phyloP scores from a whole-genome alignment of 176 grass and related monocot species.

The Carex myosuroides region DNA sequence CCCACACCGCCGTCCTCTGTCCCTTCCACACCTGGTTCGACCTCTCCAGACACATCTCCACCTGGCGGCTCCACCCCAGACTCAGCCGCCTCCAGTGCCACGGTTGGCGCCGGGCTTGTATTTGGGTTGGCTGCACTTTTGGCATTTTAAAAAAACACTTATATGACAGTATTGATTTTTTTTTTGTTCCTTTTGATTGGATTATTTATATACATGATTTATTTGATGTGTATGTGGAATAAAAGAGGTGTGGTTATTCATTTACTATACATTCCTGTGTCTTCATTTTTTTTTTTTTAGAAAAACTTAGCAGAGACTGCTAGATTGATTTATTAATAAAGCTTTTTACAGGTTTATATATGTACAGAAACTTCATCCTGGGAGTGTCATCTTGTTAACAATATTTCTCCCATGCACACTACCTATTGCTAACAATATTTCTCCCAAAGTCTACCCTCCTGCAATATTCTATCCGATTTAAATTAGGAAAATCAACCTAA shows the following conservation, averaged over 20 bases:
- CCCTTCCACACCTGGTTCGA: not conserved
- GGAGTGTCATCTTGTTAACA: too few species aligned
- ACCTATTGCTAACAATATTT: too few species aligned
- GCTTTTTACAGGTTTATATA: too few species aligned
- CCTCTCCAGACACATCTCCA: not conserved
- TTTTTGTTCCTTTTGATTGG: not conserved
- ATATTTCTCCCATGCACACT: too few species aligned
- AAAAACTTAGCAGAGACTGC: too few species aligned
- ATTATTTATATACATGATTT: constrained; percentile 14
- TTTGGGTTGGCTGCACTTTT: constrained; percentile 14
- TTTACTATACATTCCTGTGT: not conserved
- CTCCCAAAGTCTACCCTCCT: too few species aligned
- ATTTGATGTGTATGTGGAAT: constrained; percentile 10
- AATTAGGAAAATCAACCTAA: too few species aligned
- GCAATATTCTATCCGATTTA: too few species aligned
- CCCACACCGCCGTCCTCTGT: too few species aligned
- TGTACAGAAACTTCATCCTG: too few species aligned
- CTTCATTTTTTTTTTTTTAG: too few species aligned
- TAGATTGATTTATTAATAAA: too few species aligned
- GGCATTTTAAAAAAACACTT: constrained; percentile 1
- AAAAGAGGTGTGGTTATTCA: constrained; percentile 6
- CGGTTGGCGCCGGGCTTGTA: not conserved
- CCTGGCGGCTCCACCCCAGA: not conserved
- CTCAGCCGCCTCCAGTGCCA: not conserved
- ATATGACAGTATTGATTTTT: not conserved